Evolutionary conservation across 2,329 filamentous ascomycete genomes (phyloP), one percentile per base, ranked within the genome.

Genomic region (Ophiostoma angusticollis): DNA sequence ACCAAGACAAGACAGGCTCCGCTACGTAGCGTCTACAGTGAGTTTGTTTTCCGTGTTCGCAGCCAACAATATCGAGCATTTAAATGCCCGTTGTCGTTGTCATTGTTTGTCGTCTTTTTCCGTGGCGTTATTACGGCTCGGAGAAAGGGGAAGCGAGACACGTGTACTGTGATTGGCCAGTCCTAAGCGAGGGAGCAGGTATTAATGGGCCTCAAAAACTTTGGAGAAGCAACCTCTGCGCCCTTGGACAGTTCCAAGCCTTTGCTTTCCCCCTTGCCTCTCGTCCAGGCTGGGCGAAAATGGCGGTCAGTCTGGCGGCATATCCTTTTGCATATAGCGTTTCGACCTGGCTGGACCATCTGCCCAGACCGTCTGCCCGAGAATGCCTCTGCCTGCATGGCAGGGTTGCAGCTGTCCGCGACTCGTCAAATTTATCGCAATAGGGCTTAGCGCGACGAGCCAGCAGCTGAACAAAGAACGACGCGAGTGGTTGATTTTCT

Each of bases 361-460:
- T 9, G 36, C 18, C 30, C 12, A 18, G 28, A 28, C 33, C n/a
- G 18, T 28, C 29, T 30, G n/a, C n/a, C n/a, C n/a, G n/a, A n/a
- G n/a, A n/a, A n/a, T n/a, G n/a, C n/a, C n/a, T n/a, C n/a, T n/a
- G n/a, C n/a, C n/a, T n/a, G n/a, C n/a, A n/a, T n/a, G n/a, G n/a
- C n/a, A 17, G 29, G 37, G 28, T 35, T 21, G 18, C 35, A 38
- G 24, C 35, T 33, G 40, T 14, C 48, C 40, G 39, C 40, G 19
- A 42, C 48, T 61, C 58, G 58, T 59, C 52, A 58, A 61, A 56
- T 48, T 58, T 60, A 52, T 57, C 57, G 52, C 48, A 56, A 58
- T 52, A 51, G 37, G 54, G 57, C 49, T 54, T 61, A 60, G 58
- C 52, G 56, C 30, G 13, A 13, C 5, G 19, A 22, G 25, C 19